phyloP scores from a whole-genome alignment of 345 rosid genomes.

The Xanthoceras sorbifolium region DNA sequence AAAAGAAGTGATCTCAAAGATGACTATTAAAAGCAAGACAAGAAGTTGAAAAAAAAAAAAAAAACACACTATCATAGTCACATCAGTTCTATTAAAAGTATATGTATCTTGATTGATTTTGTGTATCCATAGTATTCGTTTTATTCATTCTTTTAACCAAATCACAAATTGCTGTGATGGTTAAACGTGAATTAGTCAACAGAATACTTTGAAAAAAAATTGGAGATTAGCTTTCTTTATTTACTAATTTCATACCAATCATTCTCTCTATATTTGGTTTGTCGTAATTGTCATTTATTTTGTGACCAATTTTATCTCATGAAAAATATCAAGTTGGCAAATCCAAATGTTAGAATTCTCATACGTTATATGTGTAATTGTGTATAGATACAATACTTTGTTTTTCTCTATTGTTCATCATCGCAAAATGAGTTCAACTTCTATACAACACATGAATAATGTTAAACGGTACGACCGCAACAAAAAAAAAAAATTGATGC shows the following conservation, averaged over 20 bases:
- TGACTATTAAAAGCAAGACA: constrained; percentile 31
- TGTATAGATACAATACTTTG: too few relatives aligned
- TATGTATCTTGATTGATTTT: neutral
- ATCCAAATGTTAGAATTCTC: neutral
- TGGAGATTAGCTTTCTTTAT: neutral
- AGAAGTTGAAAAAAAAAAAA: constrained; percentile 14
- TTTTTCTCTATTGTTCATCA: neutral
- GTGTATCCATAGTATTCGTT: neutral
- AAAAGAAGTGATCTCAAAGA: constrained; percentile 46
- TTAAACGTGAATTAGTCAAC: neutral
- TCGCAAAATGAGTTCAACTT: too few relatives aligned
- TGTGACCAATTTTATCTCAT: neutral
- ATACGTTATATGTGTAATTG: too few relatives aligned
- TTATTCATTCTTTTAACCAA: constrained; percentile 1
- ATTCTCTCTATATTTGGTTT: neutral
- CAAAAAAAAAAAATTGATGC: neutral
- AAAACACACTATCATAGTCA: neutral
- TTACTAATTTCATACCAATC: neutral
- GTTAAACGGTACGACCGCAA: too few relatives aligned
- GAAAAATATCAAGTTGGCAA: neutral
- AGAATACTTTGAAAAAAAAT: neutral
- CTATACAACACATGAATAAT: too few relatives aligned
- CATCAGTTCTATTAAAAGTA: neutral
- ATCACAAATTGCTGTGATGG: neutral
- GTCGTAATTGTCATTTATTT: neutral